Percentiles rank a stretch among this genome's conserved stretches.
Conservation (phyloP, 31 red algal genomes). For the Bonnemaisonia californica region DNA sequence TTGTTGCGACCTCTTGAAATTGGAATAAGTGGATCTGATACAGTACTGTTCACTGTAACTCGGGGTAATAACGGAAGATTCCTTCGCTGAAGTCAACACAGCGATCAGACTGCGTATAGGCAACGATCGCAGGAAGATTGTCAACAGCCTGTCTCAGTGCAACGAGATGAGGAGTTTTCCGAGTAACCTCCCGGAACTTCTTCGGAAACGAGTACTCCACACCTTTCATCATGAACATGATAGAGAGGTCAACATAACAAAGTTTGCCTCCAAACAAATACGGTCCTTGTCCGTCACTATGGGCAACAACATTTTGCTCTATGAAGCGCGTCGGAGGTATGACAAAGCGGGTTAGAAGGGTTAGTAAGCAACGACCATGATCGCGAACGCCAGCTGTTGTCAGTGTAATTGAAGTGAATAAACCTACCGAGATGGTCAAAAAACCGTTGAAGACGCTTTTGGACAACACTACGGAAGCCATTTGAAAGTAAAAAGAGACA, state of each 20-base stretch:
- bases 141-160: conserved; percentile 7
- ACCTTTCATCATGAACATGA: conserved; percentile 4
- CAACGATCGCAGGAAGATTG: background rate
- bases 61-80: conserved; percentile 15
- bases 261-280: conserved; percentile 12
- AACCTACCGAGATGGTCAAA: background rate
- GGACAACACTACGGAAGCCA: background rate
- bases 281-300: background rate
- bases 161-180: background rate
- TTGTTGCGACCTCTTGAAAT: too few species aligned
- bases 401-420: background rate
- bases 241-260: conserved; percentile 14
- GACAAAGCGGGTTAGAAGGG: too few species aligned
- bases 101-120: conserved; percentile 7
- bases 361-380: too few species aligned
- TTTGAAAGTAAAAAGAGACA: too few species aligned
- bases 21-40: too few species aligned
- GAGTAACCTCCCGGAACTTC: background rate
- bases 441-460: background rate
- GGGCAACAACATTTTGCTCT: conserved; percentile 1
- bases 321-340: too few species aligned
- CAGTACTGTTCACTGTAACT: background rate
- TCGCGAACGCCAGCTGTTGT: too few species aligned
- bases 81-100: background rate
- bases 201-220: conserved; percentile 21